Evolutionary conservation across 176 grass and related monocot genomes (phyloP), one percentile per base, ranked within the genome.

Genomic region (Puccinellia tenuiflora): DNA sequence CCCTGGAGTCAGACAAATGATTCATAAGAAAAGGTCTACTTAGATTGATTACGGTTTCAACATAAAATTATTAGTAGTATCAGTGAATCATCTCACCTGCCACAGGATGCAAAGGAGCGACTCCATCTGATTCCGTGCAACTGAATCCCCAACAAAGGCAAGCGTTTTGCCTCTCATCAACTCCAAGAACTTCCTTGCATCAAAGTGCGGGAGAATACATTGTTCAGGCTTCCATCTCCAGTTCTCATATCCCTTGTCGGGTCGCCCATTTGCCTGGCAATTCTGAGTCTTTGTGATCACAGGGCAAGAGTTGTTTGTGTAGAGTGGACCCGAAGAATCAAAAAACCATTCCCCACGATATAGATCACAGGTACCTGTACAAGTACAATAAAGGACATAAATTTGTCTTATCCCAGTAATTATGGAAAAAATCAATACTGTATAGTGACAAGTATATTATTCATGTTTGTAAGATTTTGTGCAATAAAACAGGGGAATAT

Each of bases 71-170:
- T 37, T 34, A 71, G 14, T 29, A 65, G 43, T 17, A 46, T 4
- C 26, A 16, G 17, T 40, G 42, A 3, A 65, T 43, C 31, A 76
- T 25, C 52, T 77, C 86, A 90, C 96, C 90, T 98, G 88, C 96
- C 90, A 98, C 21, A 98, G 82, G 71, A 95, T 91, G 79, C 95
- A 98, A 76, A 95, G 79, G 28, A 98, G 87, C 60, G 95, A 97
- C 42, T 97, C 95, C 92, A 94, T 94, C 88, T 97, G 95, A 78
- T 97, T 97, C 37, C 89, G 83, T 13, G 96, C 96, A 60, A 98
- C 89, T 11, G 92, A 98, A 86, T 98, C 92, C 37, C 92, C 96
- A 45, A 91, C 83, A 80, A 98, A 98, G 2, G 96, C 92, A 83
- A 98, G 73, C 11, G 96, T 98, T 84, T 98, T 98, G 47, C 83